These are phyloP conservation scores for Fonsecaea erecta DNA, from an alignment of 2,329 filamentous ascomycete genomes.

Conservation along the genomic window DNA sequence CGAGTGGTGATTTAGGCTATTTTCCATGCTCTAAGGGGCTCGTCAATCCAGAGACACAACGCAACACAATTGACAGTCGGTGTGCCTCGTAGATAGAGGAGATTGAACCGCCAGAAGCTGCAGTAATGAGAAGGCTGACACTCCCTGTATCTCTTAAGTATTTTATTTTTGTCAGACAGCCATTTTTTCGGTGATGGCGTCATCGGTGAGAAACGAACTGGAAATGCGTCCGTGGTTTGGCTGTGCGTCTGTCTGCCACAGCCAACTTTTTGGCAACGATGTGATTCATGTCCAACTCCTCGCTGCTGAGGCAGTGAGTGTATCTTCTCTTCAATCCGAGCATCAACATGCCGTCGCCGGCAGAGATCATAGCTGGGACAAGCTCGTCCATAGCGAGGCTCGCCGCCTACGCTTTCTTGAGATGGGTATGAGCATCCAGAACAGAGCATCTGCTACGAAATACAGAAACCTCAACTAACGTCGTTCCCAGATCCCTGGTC, in stretches of 20 bases:
- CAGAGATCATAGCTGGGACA: conserved; percentile 41
- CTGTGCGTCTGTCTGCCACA: background rate
- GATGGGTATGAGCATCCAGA: conserved; percentile 50
- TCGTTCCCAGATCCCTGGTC: conserved; percentile 45
- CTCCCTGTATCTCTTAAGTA: background rate
- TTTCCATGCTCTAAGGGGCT: no score
- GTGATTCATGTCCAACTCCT: conserved; percentile 12
- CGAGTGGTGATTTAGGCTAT: no score
- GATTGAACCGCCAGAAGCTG: no score
- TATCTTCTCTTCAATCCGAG: background rate
- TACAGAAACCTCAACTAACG: conserved; percentile 8
- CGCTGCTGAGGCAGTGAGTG: conserved; percentile 30
- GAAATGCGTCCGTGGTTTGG: background rate
- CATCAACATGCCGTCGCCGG: conserved; percentile 42
- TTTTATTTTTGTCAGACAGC: conserved; percentile 8
- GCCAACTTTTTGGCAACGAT: conserved; percentile 13
- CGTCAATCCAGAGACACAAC: no score
- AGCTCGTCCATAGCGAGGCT: conserved; percentile 47
- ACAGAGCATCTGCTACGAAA: background rate
- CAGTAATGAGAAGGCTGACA: background rate
- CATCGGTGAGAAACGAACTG: conserved; percentile 4
- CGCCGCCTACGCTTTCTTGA: conserved; percentile 47
- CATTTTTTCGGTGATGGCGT: conserved; percentile 8
- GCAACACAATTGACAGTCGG: no score
- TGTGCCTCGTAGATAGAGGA: no score